phyloP scores from a whole-genome alignment of 2,329 filamentous ascomycete genomes.

The Arthroderma sp. region DNA sequence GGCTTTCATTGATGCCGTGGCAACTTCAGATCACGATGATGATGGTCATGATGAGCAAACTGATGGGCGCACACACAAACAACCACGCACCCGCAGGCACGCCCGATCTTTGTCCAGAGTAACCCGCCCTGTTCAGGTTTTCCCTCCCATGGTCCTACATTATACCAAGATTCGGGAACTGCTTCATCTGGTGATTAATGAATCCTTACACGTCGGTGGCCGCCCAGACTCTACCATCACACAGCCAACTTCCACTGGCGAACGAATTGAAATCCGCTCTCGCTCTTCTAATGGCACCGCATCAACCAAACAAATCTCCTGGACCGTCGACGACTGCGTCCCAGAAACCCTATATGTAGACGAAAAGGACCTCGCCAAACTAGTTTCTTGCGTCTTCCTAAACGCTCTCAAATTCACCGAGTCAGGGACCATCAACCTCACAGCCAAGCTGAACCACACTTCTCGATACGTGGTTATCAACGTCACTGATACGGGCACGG shows the following conservation, averaged over 20 bases:
- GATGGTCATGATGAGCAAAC: constrained; percentile 86
- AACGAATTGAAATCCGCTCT: constrained; percentile 36
- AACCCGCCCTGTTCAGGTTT: constrained; percentile 21
- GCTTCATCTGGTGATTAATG: constrained; percentile 36
- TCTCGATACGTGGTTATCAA: constrained; percentile 47
- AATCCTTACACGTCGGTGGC: constrained; percentile 38
- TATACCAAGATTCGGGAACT: constrained; percentile 37
- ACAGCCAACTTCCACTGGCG: constrained; percentile 33
- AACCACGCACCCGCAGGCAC: neutral
- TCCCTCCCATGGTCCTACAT: constrained; percentile 27
- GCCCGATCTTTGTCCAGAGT: constrained; percentile 27
- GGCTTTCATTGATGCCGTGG: constrained; percentile 27
- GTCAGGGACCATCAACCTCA: constrained; percentile 47
- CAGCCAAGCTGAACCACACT: constrained; percentile 41
- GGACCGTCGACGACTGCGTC: constrained; percentile 37
- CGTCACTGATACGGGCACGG: constrained; percentile 54
- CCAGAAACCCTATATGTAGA: constrained; percentile 42
- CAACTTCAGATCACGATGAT: constrained; percentile 41
- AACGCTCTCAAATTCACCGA: constrained; percentile 64
- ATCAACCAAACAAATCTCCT: constrained; percentile 36
- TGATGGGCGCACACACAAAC: neutral
- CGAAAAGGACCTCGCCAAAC: constrained; percentile 51
- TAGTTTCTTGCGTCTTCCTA: constrained; percentile 51
- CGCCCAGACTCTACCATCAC: constrained; percentile 38
- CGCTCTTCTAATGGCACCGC: constrained; percentile 33